Evolutionary conservation across 179 eudicot species (phyloP).

Genomic region (Carnegiea gigantea): DNA sequence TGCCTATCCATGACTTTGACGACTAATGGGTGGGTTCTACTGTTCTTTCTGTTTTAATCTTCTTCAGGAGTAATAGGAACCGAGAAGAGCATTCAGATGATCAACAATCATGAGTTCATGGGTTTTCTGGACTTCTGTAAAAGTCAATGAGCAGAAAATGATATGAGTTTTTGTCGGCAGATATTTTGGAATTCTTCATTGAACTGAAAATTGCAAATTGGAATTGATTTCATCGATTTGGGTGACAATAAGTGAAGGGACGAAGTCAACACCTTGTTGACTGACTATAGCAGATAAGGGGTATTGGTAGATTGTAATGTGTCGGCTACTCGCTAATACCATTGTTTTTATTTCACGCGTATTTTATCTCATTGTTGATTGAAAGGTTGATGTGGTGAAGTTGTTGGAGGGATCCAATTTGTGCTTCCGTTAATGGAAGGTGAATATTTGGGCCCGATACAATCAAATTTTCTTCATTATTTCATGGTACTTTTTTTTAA

Average conservation of each 20-base stretch:
- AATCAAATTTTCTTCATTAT: too few species aligned
- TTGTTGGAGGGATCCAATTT: too few species aligned
- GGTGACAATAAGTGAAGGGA: background rate
- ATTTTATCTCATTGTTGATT: too few species aligned
- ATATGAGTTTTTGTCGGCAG: background rate
- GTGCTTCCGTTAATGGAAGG: too few species aligned
- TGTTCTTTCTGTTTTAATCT: background rate
- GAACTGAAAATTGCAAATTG: background rate
- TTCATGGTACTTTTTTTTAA: too few species aligned
- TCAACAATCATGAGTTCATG: conserved; percentile 74
- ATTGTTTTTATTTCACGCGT: background rate
- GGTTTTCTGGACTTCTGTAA: conserved; percentile 83
- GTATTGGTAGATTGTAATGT: conserved; percentile 20
- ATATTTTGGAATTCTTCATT: background rate
- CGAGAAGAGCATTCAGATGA: conserved; percentile 70
- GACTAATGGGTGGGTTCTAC: too few species aligned
- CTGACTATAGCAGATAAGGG: conserved; percentile 26
- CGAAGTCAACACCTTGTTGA: conserved; percentile 59
- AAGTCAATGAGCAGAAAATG: conserved; percentile 45
- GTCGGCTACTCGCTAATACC: conserved; percentile 36
- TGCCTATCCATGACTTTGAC: too few species aligned
- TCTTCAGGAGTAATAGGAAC: conserved; percentile 71
- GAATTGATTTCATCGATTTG: too few species aligned
- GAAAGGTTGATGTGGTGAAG: too few species aligned
- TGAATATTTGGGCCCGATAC: too few species aligned